Percentiles rank a stretch among this genome's conserved stretches.
Evolutionary conservation across 441 rosid genomes (phyloP).

Genomic region (Cnidoscolus chayamansa): DNA sequence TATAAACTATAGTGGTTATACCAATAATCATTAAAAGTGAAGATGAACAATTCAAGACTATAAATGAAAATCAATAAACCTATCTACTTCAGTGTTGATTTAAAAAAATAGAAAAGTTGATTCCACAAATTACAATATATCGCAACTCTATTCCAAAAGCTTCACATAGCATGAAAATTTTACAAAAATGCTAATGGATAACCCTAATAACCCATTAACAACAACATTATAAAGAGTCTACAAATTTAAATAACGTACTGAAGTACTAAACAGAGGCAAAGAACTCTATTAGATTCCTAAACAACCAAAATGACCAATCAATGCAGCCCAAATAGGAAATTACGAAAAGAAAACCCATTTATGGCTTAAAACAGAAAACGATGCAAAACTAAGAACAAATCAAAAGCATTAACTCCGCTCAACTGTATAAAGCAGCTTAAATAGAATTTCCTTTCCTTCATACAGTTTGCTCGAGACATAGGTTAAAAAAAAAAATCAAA

Average conservation of each 20-base stretch:
- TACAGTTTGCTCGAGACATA: neutral
- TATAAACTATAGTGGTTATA: no score
- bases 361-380: neutral
- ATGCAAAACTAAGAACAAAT: neutral
- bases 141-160: no score
- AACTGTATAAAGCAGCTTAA: no score
- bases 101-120: no score
- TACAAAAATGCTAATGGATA: no score
- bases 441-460: neutral
- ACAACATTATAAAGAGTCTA: neutral
- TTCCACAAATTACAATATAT: neutral
- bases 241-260: neutral
- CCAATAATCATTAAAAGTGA: neutral
- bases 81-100: neutral
- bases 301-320: neutral
- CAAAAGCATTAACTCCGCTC: neutral
- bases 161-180: no score
- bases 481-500: neutral
- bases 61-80: neutral
- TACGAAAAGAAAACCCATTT: neutral
- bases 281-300: neutral
- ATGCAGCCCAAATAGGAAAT: no score
- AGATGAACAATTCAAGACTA: no score
- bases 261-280: neutral
- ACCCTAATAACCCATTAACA: neutral